Conservation (phyloP, 805 yeast genomes). For the Nakazawaea anatomiae region DNA sequence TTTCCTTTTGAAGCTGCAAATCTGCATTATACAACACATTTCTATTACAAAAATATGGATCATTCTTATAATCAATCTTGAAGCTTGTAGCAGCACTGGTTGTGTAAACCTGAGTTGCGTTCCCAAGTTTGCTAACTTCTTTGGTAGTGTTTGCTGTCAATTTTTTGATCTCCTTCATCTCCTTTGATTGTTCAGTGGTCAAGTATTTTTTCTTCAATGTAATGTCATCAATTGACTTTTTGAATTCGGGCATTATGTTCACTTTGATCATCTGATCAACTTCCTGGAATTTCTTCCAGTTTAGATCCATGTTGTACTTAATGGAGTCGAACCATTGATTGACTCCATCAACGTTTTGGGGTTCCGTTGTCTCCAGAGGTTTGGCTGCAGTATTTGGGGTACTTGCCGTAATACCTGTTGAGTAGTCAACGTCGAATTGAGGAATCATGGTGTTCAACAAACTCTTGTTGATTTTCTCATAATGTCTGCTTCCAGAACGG, state of each 20-base stretch:
- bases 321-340: conserved; percentile 23
- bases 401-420: conserved; percentile 11
- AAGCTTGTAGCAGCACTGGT: conserved; percentile 10
- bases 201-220: conserved; percentile 37
- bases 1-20: conserved; percentile 39
- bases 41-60: conserved; percentile 42
- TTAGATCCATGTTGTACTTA: conserved; percentile 21
- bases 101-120: conserved; percentile 15
- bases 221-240: conserved; percentile 31
- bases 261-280: conserved; percentile 31
- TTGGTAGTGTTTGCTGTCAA: conserved; percentile 28
- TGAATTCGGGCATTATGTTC: conserved; percentile 37
- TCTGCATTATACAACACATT: conserved; percentile 28
- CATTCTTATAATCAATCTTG: conserved; percentile 31
- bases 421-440: conserved; percentile 22
- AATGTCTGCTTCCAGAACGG: conserved; percentile 15
- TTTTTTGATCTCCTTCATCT: conserved; percentile 33
- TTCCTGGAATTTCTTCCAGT: conserved; percentile 28
- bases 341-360: conserved; percentile 12
- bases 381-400: background rate
- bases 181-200: conserved; percentile 25
- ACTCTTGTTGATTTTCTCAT: conserved; percentile 20
- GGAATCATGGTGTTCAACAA: conserved; percentile 18
- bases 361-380: background rate
- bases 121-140: conserved; percentile 17